Conservation (phyloP, 305 asterid species). For the Salvia sclarea region DNA sequence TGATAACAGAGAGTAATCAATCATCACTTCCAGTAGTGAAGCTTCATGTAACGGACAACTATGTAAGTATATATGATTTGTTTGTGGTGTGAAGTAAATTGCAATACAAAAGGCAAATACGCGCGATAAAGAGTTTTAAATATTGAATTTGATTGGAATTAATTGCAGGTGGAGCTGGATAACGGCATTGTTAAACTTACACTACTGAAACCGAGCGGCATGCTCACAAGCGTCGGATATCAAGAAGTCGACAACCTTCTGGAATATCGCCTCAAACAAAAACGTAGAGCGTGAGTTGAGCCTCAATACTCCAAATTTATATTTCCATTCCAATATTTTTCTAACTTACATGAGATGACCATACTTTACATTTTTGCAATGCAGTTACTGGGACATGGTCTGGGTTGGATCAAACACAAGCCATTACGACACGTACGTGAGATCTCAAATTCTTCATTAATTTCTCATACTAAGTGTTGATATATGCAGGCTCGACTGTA, state of each 20-base stretch:
- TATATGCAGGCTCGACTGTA: slow-evolving; percentile 42
- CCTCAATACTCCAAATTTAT: too few relatives aligned
- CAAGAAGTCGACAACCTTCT: slow-evolving; percentile 43
- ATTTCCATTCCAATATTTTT: too few relatives aligned
- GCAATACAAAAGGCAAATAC: neutral
- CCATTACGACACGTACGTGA: too few relatives aligned
- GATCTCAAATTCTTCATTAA: too few relatives aligned
- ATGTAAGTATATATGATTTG: slow-evolving; percentile 37
- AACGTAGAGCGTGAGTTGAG: slow-evolving; percentile 65
- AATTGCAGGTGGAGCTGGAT: slow-evolving; percentile 51
- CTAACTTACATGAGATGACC: too few relatives aligned
- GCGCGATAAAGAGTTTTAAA: too few relatives aligned
- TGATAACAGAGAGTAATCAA: too few relatives aligned
- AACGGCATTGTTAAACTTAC: slow-evolving; percentile 53
- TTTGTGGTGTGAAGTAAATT: too few relatives aligned
- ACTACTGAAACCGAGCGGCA: slow-evolving; percentile 46
- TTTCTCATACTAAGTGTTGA: too few relatives aligned
- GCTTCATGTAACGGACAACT: slow-evolving; percentile 30
- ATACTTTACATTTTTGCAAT: neutral
- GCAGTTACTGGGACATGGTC: slow-evolving; percentile 78
- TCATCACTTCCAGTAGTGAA: slow-evolving; percentile 40
- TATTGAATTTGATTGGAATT: too few relatives aligned
- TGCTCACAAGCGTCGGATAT: slow-evolving; percentile 45
- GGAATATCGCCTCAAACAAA: slow-evolving; percentile 37
- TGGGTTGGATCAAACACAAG: too few relatives aligned